Evolutionary conservation across 176 grass and related monocot species (phyloP), one percentile per base, ranked within the genome.

Genomic region (Poa annua): DNA sequence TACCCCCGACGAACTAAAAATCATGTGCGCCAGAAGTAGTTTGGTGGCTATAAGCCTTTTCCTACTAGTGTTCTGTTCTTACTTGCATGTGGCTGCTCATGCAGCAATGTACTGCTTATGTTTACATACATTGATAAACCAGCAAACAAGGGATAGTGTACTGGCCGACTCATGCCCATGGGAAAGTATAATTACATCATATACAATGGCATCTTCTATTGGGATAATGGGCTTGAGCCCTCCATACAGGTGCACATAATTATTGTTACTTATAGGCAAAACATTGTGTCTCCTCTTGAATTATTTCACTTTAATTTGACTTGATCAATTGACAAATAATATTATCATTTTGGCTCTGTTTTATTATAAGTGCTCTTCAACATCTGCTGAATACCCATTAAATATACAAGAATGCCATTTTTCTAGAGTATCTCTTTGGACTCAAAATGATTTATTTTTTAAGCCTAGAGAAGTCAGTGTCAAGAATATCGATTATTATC

Each of bases 141-240:
- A 93, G 19, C 47, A 88, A 97, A 3, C 87, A 97, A 13, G 66
- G 91, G 65, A 81, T 2, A 34, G 4, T 34, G 33, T 34, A 2
- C 62, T 97, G 44, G 87, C 87, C 70, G 94, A 97, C 86, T 97
- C 94, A 29, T 97, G 94, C 74, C 94, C 91, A 63, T 89, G 91
- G 38, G 91, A 89, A 67, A 89, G 94, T 79, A 97, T 94, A 91
- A 94, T 94, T 75, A 97, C 94, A 44, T 89, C 91, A 77, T 90
- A 97, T 73, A 97, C 94, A 9, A 97, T 97, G 94, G 94, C 91
- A 80, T 97, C 94, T 29, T 89, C 94, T 70, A 97, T 97, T 67
- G 94, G 92, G 32, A 97, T 89, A 25, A 86, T 97, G 91, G 94
- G 94, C 80, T 94, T 94, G 94, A 92, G 79, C 74, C 91, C 94